Conservation (phyloP, 2,329 filamentous ascomycete species). For the Xylaria sp. region DNA sequence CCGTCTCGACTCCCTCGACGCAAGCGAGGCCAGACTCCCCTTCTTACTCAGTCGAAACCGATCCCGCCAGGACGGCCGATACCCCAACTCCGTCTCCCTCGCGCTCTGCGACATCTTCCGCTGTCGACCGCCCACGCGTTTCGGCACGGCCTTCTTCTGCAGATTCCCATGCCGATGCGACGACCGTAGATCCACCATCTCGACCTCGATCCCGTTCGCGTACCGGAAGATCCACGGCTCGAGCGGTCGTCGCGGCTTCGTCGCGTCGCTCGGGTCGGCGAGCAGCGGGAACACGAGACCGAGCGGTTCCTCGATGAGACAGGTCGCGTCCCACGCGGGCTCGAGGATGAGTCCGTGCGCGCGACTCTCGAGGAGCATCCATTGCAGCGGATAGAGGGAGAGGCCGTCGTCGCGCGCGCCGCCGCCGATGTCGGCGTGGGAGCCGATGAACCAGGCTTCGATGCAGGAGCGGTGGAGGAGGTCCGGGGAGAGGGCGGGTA, state of each 20-base stretch:
- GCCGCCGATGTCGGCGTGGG: conserved; percentile 36
- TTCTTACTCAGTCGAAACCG: conserved; percentile 15
- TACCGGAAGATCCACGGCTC: conserved; percentile 22
- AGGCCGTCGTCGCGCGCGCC: conserved; percentile 34
- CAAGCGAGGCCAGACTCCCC: conserved; percentile 36
- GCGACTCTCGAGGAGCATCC: conserved; percentile 36
- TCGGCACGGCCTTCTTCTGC: conserved; percentile 18
- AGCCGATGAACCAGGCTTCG: conserved; percentile 39
- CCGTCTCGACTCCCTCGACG: conserved; percentile 34
- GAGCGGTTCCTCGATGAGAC: conserved; percentile 19
- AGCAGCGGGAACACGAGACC: conserved; percentile 19
- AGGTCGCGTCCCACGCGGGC: conserved; percentile 7
- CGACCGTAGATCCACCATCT: conserved; percentile 23
- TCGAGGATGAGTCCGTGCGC: conserved; percentile 30
- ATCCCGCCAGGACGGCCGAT: conserved; percentile 5
- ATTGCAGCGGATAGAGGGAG: conserved; percentile 39
- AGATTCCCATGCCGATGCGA: conserved; percentile 23
- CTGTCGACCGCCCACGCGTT: conserved; percentile 7
- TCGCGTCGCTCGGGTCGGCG: conserved; percentile 8
- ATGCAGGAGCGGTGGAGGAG: conserved; percentile 27
- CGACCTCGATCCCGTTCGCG: conserved; percentile 23
- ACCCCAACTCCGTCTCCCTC: too few relatives aligned
- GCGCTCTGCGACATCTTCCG: conserved; percentile 2
- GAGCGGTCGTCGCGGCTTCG: conserved; percentile 11
- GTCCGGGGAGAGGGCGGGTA: conserved; percentile 25